These are phyloP conservation scores for Camellia sinensis DNA, from an alignment of 148 eudicot species.

Conservation along the genomic window DNA sequence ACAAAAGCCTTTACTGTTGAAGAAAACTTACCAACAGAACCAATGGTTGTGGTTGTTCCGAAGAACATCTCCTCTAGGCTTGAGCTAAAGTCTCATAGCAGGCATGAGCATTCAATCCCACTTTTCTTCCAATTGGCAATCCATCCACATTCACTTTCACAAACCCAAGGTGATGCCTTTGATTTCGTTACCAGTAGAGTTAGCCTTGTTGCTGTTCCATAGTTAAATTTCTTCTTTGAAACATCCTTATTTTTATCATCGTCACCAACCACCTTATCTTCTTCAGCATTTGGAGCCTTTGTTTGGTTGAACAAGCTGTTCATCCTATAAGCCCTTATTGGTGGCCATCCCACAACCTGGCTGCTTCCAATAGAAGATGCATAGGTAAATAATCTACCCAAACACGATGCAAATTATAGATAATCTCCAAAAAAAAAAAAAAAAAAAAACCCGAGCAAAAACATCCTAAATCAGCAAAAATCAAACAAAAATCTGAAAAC, in stretches of 20 bases:
- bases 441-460: neutral
- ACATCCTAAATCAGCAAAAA: neutral
- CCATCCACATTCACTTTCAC: constrained; percentile 74
- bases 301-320: constrained; percentile 50
- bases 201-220: constrained; percentile 28
- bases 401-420: neutral
- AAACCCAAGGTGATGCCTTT: constrained; percentile 36
- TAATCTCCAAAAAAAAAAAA: neutral
- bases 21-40: constrained; percentile 29
- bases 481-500: neutral
- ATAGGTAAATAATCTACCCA: neutral
- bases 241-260: constrained; percentile 21
- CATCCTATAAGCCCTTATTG: constrained; percentile 57
- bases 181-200: constrained; percentile 26
- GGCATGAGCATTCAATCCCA: constrained; percentile 51
- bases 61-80: constrained; percentile 58
- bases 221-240: constrained; percentile 32
- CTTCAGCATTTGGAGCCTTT: constrained; percentile 41
- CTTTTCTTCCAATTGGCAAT: constrained; percentile 56
- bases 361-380: constrained; percentile 26
- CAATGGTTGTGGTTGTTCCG: constrained; percentile 17
- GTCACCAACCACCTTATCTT: constrained; percentile 32
- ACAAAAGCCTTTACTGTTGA: neutral
- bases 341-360: constrained; percentile 81
- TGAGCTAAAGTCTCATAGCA: constrained; percentile 52